phyloP scores from a whole-genome alignment of 2,329 filamentous ascomycete species.

The Cadophora luteo-olivacea region DNA sequence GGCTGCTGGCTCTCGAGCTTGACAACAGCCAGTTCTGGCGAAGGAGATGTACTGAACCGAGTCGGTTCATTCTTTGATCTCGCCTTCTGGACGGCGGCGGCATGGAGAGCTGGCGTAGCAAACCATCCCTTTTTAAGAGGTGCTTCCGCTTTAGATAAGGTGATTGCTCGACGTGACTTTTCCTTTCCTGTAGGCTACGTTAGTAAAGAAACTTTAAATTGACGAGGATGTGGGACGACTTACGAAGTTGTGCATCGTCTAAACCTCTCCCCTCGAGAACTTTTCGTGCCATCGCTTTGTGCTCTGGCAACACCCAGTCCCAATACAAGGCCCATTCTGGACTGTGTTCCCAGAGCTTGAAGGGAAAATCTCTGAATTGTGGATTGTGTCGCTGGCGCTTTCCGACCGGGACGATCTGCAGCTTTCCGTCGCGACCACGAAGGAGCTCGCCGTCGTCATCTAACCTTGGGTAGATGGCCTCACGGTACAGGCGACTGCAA shows the following conservation, averaged over 20 bases:
- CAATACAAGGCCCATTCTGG: slow-evolving; percentile 27
- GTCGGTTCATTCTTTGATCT: background rate
- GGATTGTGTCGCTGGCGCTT: background rate
- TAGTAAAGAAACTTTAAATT: background rate
- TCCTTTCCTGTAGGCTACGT: slow-evolving; percentile 17
- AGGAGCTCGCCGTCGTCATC: slow-evolving; percentile 14
- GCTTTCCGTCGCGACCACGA: slow-evolving; percentile 12
- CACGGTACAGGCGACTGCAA: slow-evolving; percentile 21
- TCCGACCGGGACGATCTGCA: background rate
- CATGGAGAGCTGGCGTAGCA: slow-evolving; percentile 11
- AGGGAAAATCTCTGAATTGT: slow-evolving; percentile 11
- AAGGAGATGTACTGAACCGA: background rate
- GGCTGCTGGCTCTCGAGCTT: background rate
- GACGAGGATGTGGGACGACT: background rate
- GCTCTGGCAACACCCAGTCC: slow-evolving; percentile 23
- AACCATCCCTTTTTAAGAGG: slow-evolving; percentile 13
- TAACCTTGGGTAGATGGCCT: slow-evolving; percentile 7
- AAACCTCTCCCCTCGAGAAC: slow-evolving; percentile 19
- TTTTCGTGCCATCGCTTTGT: slow-evolving; percentile 22
- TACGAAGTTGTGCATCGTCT: slow-evolving; percentile 8
- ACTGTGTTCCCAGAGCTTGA: slow-evolving; percentile 22
- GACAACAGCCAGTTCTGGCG: background rate
- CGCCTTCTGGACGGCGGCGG: background rate
- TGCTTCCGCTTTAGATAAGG: background rate
- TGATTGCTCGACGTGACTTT: slow-evolving; percentile 13